Percentiles rank a stretch among this genome's conserved stretches.
These are phyloP conservation scores for Termitomyces sp. DNA, from an alignment of 768 basidiomycete genomes.

Conservation along the genomic window DNA sequence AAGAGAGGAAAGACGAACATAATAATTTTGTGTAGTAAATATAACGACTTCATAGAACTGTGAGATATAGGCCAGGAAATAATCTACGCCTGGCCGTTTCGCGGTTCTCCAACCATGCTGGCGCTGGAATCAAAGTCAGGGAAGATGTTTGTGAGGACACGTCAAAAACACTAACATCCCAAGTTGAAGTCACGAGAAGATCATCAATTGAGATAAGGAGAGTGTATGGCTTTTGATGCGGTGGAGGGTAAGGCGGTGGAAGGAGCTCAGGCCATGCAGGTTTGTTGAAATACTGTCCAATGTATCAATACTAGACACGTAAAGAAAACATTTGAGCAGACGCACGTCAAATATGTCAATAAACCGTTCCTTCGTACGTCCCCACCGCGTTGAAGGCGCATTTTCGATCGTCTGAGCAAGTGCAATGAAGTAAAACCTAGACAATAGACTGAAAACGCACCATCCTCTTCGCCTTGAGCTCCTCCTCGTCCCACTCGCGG, in stretches of 20 bases:
- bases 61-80: constrained; percentile 95
- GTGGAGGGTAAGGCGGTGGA: constrained; percentile 79
- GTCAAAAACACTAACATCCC: constrained; percentile 75
- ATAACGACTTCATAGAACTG: constrained; percentile 98
- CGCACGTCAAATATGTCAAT: constrained; percentile 68
- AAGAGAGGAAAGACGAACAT: constrained; percentile 52
- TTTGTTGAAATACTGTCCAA: constrained; percentile 80
- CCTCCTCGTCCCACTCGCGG: constrained; percentile 74
- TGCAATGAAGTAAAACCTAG: neutral
- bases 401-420: constrained; percentile 52
- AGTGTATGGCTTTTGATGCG: constrained; percentile 89
- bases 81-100: constrained; percentile 96
- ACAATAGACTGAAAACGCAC: constrained; percentile 37
- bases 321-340: constrained; percentile 7
- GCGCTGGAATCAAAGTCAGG: constrained; percentile 47
- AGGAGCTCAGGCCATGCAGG: constrained; percentile 92
- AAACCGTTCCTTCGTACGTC: constrained; percentile 61
- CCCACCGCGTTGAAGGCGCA: constrained; percentile 62
- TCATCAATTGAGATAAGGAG: constrained; percentile 91
- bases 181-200: constrained; percentile 85
- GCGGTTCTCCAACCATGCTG: constrained; percentile 96
- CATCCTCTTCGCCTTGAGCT: constrained; percentile 61
- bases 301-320: neutral
- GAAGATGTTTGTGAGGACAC: neutral
- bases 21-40: constrained; percentile 87